Conservation (phyloP, 176 grass and related monocot genomes). For the Carex cristatella region DNA sequence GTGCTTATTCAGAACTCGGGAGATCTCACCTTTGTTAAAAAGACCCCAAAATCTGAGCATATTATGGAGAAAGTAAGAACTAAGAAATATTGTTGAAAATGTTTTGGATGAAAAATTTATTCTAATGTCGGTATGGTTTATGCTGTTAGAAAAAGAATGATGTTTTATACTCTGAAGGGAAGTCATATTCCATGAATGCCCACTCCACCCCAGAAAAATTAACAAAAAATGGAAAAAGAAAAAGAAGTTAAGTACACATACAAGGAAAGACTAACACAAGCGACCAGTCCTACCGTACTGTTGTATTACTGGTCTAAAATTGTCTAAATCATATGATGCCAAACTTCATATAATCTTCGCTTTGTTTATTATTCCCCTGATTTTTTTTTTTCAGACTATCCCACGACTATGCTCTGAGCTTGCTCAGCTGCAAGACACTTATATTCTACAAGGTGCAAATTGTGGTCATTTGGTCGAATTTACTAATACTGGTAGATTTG, state of each 20-base stretch:
- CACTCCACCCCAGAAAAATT: neutral
- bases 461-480: neutral
- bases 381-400: constrained; percentile 64
- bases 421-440: constrained; percentile 99
- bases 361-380: neutral
- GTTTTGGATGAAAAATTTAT: neutral
- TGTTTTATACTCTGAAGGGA: neutral
- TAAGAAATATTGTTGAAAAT: neutral
- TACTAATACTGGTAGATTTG: constrained; percentile 2
- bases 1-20: neutral
- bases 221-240: neutral
- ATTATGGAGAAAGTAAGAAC: constrained; percentile 3
- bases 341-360: neutral
- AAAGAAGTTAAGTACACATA: neutral
- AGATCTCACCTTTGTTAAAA: neutral
- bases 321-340: neutral
- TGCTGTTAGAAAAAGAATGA: neutral
- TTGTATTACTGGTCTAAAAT: neutral
- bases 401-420: constrained; percentile 92
- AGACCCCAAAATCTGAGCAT: neutral
- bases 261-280: neutral
- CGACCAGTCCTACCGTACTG: neutral
- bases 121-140: neutral
- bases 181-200: neutral
- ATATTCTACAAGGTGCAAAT: constrained; percentile 92